Conservation (phyloP, 495 filamentous ascomycete genomes). For the Aspergillus bridgeri region DNA sequence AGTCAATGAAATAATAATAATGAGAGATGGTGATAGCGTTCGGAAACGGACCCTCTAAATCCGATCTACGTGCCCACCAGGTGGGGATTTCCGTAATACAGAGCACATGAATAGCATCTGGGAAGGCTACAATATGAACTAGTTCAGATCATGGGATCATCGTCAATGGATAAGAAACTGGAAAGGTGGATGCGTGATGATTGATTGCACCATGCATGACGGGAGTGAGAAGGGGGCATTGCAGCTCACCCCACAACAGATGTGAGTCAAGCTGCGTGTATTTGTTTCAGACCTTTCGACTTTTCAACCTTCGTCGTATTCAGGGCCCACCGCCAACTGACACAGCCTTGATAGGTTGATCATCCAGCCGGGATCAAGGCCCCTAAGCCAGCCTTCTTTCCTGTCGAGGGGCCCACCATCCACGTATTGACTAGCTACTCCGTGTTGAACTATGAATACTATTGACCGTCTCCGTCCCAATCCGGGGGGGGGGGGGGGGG, state of each 20-base stretch:
- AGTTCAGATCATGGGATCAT: no score
- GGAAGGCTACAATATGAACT: no score
- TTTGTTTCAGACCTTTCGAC: neutral
- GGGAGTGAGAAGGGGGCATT: neutral
- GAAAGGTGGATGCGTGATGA: no score
- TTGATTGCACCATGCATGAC: no score
- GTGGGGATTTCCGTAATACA: neutral
- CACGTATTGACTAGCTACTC: neutral
- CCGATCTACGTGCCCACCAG: neutral
- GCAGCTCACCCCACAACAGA: neutral
- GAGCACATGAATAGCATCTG: neutral
- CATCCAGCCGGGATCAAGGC: neutral
- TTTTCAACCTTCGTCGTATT: neutral
- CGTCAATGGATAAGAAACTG: no score
- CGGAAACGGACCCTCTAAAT: neutral
- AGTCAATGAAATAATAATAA: no score
- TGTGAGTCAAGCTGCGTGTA: neutral
- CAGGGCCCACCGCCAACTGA: conserved; percentile 1
- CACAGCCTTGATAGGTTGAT: neutral
- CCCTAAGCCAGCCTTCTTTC: neutral
- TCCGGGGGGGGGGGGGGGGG: no score
- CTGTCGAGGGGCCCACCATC: neutral
- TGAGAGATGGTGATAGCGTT: neutral
- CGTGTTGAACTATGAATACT: no score
- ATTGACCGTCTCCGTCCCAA: neutral